Evolutionary conservation across 345 rosid genomes (phyloP), one percentile per base, ranked within the genome.

Genomic region (Pugionium dolabratum): DNA sequence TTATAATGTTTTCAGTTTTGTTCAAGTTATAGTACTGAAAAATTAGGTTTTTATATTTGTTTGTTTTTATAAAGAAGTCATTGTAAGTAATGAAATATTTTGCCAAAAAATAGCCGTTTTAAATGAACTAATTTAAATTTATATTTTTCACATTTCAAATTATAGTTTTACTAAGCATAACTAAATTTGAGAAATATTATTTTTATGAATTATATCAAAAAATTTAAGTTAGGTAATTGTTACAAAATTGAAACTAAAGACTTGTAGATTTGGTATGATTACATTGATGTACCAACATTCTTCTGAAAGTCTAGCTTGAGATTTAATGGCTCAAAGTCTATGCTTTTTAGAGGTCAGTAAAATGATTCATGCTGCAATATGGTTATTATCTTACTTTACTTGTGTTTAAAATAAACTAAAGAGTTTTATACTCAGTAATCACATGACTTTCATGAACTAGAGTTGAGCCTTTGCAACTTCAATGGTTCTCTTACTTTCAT

Each of bases 271-370:
- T 64, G 71, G 66, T 59, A 60, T 60, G 62, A 73, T 67, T 47
- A 67, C 63, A 72, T 58, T 49, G 25, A 59, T 32, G 47, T 31
- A 45, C 63, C 63, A 67, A 67, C 69, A 67, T 54, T 60, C 63
- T 66, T 46, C 67, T 67, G 36, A 74, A 74, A 67, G 73, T 74
- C 69, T 59, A 39, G n/a, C 11, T 40, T 46, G 52, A 9, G 7
- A 40, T 53, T 60, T 74, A 60, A 67, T 34, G 77, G 77, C 48
- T 54, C 73, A 74, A 60, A 74, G 47, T 74, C 59, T 25, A 9
- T 67, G 69, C 37, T 66, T 59, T 52, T 39, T 67, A 60, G 63
- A 67, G 41, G 68, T 73, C 77, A 67, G 63, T 67, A 54, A 73
- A 52, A 52, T 47, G 18, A 39, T 57, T 66, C 64, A 54, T 46